Conservation (phyloP, 2,329 filamentous ascomycete species). For the Ceratocystiopsis sp. region DNA sequence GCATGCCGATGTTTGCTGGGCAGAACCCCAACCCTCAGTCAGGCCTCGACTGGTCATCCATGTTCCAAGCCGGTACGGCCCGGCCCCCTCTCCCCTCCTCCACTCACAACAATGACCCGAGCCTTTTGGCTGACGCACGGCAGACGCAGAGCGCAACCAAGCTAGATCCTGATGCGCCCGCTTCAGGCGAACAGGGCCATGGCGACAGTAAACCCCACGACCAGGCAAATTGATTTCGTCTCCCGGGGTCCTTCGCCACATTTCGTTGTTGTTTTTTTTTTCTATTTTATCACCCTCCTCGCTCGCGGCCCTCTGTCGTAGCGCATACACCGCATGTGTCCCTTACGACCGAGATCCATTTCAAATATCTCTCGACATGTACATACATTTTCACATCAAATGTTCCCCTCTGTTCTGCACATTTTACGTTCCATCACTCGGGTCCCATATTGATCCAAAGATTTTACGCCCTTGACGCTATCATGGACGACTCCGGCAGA, state of each 20-base stretch:
- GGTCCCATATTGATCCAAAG: slow-evolving; percentile 40
- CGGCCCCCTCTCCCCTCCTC: slow-evolving; percentile 23
- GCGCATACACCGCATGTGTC: slow-evolving; percentile 35
- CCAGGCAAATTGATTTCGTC: slow-evolving; percentile 29
- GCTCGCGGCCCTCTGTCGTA: slow-evolving; percentile 32
- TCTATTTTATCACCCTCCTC: slow-evolving; percentile 35
- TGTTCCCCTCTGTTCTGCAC: slow-evolving; percentile 48
- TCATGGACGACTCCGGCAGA: too few species aligned
- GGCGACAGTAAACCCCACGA: slow-evolving; percentile 19
- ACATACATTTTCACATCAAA: slow-evolving; percentile 56
- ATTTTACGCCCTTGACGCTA: too few species aligned
- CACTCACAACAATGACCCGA: slow-evolving; percentile 36
- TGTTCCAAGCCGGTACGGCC: slow-evolving; percentile 60
- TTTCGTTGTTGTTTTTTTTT: slow-evolving; percentile 34
- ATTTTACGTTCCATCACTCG: slow-evolving; percentile 49
- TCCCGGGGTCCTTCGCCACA: slow-evolving; percentile 28
- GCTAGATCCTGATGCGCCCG: slow-evolving; percentile 42
- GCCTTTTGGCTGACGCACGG: slow-evolving; percentile 46
- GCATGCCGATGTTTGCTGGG: slow-evolving; percentile 45
- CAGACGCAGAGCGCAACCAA: slow-evolving; percentile 55
- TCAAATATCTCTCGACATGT: slow-evolving; percentile 56
- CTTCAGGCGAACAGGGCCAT: slow-evolving; percentile 18
- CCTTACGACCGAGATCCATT: slow-evolving; percentile 44
- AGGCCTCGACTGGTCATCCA: slow-evolving; percentile 58
- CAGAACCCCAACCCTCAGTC: slow-evolving; percentile 44